These are phyloP conservation scores for Yarrowia keelungensis DNA, from an alignment of 805 yeast genomes.

Conservation along the genomic window DNA sequence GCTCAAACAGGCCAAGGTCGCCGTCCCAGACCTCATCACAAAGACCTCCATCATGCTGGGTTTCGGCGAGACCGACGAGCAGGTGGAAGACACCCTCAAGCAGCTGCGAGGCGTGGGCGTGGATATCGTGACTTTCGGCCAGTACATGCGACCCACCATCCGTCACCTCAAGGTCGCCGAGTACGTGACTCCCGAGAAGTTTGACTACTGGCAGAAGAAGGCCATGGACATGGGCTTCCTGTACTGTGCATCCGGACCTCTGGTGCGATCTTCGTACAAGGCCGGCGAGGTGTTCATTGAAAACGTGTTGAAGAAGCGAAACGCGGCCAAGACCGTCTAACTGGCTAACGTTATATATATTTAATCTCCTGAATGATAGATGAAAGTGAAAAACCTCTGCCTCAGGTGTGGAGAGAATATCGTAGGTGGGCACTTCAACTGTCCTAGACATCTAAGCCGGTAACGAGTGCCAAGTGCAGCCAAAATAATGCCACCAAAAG, in stretches of 20 bases:
- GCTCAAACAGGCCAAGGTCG: slow-evolving; percentile 77
- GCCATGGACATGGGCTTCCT: slow-evolving; percentile 90
- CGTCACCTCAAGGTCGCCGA: slow-evolving; percentile 98
- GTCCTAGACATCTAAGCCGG: too few relatives aligned
- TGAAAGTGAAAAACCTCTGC: too few relatives aligned
- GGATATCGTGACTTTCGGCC: slow-evolving; percentile 98
- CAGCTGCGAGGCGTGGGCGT: slow-evolving; percentile 79
- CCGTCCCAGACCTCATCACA: slow-evolving; percentile 77
- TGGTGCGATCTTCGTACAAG: slow-evolving; percentile 94
- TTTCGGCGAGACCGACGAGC: slow-evolving; percentile 94
- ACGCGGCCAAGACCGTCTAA: slow-evolving; percentile 36
- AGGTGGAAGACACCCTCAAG: slow-evolving; percentile 72
- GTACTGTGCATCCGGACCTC: slow-evolving; percentile 96
- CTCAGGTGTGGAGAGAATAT: too few relatives aligned
- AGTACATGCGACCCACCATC: slow-evolving; percentile 98
- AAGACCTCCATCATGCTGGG: slow-evolving; percentile 97
- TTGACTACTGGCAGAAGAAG: slow-evolving; percentile 87
- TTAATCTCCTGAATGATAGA: slow-evolving; percentile 27
- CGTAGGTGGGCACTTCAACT: too few relatives aligned
- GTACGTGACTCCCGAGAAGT: slow-evolving; percentile 91
- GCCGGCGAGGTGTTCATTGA: slow-evolving; percentile 99
- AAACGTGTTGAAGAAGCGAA: slow-evolving; percentile 82
- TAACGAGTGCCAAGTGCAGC: too few relatives aligned
- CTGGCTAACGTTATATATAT: slow-evolving; percentile 20
- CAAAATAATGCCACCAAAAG: too few relatives aligned